Percentiles rank a stretch among this genome's conserved stretches.
These are phyloP conservation scores for Coemansia sp. DNA, from an alignment of 192 early-diverging fungal genomes.

Conservation along the genomic window DNA sequence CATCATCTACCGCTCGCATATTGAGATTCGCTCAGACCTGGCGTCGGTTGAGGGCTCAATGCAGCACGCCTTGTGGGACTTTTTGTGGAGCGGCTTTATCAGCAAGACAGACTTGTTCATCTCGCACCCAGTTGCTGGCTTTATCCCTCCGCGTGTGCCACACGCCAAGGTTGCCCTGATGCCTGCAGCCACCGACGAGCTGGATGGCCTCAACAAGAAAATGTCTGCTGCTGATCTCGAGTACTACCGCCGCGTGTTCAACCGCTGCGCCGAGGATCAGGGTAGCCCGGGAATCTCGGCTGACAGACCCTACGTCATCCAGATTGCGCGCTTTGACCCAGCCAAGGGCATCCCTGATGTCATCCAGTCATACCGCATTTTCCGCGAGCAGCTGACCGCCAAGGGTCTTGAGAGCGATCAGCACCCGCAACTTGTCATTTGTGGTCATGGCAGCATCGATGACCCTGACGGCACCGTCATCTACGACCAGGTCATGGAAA, in stretches of 20 bases:
- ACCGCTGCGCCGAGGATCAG: constrained; percentile 71
- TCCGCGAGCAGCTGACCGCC: constrained; percentile 59
- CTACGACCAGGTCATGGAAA: constrained; percentile 57
- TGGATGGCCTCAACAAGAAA: constrained; percentile 81
- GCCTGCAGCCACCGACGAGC: constrained; percentile 72
- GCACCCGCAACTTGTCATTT: constrained; percentile 70
- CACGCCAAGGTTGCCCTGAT: constrained; percentile 62
- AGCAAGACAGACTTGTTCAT: constrained; percentile 72
- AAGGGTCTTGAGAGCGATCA: constrained; percentile 39
- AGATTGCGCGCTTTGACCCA: constrained; percentile 82
- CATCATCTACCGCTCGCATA: constrained; percentile 81
- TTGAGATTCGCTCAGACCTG: constrained; percentile 76
- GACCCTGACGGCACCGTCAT: constrained; percentile 77
- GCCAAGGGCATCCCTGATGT: constrained; percentile 79
- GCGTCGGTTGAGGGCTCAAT: constrained; percentile 61
- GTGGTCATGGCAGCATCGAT: constrained; percentile 78
- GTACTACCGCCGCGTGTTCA: constrained; percentile 77
- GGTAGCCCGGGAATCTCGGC: constrained; percentile 57
- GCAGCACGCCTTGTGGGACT: constrained; percentile 73
- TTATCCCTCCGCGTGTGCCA: constrained; percentile 71
- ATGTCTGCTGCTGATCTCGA: constrained; percentile 54
- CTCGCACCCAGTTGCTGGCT: constrained; percentile 72
- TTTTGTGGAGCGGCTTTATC: constrained; percentile 69
- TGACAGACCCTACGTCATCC: constrained; percentile 72
- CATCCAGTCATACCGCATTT: constrained; percentile 62